Evolutionary conservation across 768 basidiomycete genomes (phyloP).

Genomic region (Tricholoma sp.): DNA sequence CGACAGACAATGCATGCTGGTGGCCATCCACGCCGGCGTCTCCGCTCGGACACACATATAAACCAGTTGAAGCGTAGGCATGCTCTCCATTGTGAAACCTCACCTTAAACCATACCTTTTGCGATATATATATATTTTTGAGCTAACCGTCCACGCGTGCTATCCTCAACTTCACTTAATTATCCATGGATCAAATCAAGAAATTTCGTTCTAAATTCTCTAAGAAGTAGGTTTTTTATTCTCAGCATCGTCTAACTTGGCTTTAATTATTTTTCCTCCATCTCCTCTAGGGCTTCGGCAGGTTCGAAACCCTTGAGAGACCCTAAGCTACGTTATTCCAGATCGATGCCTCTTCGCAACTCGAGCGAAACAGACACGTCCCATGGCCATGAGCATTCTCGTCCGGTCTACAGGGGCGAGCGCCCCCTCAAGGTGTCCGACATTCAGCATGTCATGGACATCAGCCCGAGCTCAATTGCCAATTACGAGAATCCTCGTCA

Average conservation of each 20-base stretch:
- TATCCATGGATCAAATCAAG: slow-evolving; percentile 13
- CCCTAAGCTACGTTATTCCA: slow-evolving; percentile 13
- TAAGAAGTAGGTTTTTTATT: slow-evolving; percentile 10
- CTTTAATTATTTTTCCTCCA: not conserved
- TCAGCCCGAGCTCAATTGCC: slow-evolving; percentile 3
- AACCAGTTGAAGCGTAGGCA: not conserved
- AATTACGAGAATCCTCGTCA: slow-evolving; percentile 4
- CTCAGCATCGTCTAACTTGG: not conserved
- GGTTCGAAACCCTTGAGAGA: slow-evolving; percentile 4
- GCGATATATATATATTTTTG: not conserved
- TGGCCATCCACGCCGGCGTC: not conserved
- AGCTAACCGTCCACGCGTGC: not conserved
- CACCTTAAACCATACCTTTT: not conserved
- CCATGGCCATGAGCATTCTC: slow-evolving; percentile 1
- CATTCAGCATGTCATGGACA: slow-evolving; percentile 11
- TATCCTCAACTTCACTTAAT: not conserved
- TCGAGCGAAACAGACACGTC: slow-evolving; percentile 16
- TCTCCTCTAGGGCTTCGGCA: slow-evolving; percentile 1
- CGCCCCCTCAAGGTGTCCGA: slow-evolving; percentile 9
- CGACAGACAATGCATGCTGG: not conserved
- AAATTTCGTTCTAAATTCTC: slow-evolving; percentile 11
- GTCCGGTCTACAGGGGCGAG: slow-evolving; percentile 11
- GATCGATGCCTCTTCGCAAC: slow-evolving; percentile 20
- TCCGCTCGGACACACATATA: not conserved
- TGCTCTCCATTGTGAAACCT: not conserved